Evolutionary conservation across 2,329 filamentous ascomycete genomes (phyloP), one percentile per base, ranked within the genome.

Genomic region (Fusarium pseudoanthophilum): DNA sequence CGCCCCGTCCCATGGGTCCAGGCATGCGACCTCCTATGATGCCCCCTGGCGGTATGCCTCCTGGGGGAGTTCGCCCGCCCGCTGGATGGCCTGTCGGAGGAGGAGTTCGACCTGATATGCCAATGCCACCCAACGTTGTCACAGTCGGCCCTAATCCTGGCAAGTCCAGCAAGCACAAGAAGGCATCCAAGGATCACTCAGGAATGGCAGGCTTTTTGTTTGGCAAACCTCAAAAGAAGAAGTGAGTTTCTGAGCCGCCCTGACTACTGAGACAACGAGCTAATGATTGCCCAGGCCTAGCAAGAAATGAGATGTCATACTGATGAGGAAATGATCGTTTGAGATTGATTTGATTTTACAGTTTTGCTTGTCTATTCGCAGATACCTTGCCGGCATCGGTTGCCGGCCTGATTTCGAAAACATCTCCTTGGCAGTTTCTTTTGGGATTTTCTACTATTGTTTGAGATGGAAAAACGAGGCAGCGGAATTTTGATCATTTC

Each of bases 151-250:
- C 75, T 56, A 42, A 60, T 3, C 11, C 49, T 52, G 48, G 45
- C 46, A 77, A 76, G 60, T 62, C 67, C 28, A 68, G 61, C 46
- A 78, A 78, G 62, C 58, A 72, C 30, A 79, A 78, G 70, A 79
- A 78, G 69, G 52, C 65, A 28, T 55, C 52, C 16, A 63, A 66
- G 18, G 61, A 69, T 24, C 60, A 70, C 30, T 75, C 75, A 16
- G 63, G 48, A 11, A 49, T 77, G 64, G 65, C 72, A 53, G 75
- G 71, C 21, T 80, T 80, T 53, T 71, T 80, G 48, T 77, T 75
- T 39, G 78, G 78, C 51, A 80, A 79, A 48, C 78, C 79, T 28
- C 52, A 67, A 24, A 79, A 78, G 73, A 80, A 80, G 77, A 81
- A 79, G 76, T 81, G 64, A 75, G 79, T 75, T 26, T 16, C 24